A percentile compares a stretch with the other conserved stretches of the same genome.
Evolutionary conservation across 202 grass and related monocot genomes (phyloP).

Genomic region (Carex arenaria): DNA sequence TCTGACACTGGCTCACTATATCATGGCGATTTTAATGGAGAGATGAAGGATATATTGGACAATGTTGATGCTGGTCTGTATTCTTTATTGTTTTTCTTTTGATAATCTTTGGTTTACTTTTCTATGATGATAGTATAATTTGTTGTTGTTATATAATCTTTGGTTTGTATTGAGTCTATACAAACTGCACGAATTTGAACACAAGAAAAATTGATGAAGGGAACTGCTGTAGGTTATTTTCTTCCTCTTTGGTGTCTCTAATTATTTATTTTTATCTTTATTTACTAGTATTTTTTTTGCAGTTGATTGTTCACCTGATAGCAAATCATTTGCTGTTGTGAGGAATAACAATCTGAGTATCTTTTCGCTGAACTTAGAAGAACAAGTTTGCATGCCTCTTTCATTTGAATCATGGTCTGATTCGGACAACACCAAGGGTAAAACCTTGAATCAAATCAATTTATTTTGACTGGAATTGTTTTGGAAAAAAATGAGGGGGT

Average conservation of each 20-base stretch:
- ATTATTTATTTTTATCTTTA: conserved; percentile 25
- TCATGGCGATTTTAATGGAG: conserved; percentile 49
- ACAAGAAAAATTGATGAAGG: not conserved
- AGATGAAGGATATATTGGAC: conserved; percentile 54
- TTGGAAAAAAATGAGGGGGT: not conserved
- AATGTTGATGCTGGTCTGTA: conserved; percentile 74
- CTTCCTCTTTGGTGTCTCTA: not conserved
- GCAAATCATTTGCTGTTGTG: conserved; percentile 65
- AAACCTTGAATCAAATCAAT: not conserved
- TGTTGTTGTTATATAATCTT: not conserved
- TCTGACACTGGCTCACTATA: conserved; percentile 45
- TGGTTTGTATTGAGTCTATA: not conserved
- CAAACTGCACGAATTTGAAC: not conserved
- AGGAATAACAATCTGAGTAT: conserved; percentile 60
- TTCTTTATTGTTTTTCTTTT: conserved; percentile 1
- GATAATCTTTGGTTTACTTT: conserved; percentile 5
- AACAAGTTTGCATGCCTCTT: conserved; percentile 60
- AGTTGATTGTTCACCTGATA: conserved; percentile 74
- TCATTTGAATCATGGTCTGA: conserved; percentile 66
- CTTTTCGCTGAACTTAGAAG: conserved; percentile 63
- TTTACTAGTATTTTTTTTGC: conserved; percentile 27
- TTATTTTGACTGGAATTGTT: not conserved
- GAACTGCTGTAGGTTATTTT: not conserved
- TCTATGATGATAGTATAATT: conserved; percentile 3
- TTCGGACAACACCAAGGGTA: conserved; percentile 35